Evolutionary conservation across 1,284 basidiomycete genomes (phyloP), one percentile per base, ranked within the genome.

Genomic region (Wolfiporia cocos): DNA sequence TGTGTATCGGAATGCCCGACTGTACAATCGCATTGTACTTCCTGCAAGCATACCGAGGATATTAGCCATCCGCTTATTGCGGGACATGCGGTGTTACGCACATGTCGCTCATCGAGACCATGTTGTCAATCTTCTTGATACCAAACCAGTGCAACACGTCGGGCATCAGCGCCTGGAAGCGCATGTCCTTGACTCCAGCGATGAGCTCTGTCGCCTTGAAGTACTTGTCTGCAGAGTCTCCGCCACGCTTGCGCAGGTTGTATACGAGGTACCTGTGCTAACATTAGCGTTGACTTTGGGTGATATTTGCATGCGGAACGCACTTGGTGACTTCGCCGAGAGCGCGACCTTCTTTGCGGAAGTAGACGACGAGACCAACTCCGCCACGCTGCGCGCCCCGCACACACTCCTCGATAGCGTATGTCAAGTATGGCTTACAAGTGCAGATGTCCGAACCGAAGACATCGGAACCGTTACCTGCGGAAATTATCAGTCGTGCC

Each of bases 101-200:
- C 86, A 92, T 88, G 59, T 92, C 87, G 51, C 84, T 87, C 94
- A 97, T 96, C 19, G 83, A 88, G 41, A 95, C 81, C 81, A 96
- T 82, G 60, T 85, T 85, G 63, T 91, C 81, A 43, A 96, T 83
- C 71, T 90, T 89, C 62, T 64, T 82, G 59, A 95, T 86, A 0
- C 92, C 92, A n/a, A 95, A 65, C 88, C 91, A 95, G 63, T 92
- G 90, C 37, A 98, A 69, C 2, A 96, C 84, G 60, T 98, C 94
- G 2, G 94, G 94, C 93, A 97, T 96, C 46, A 97, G 71, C 1
- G 86, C 90, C 62, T 95, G 92, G 79, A 94, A 93, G 18, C 92
- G 77, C 83, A 93, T 92, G 59, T 95, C 93, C 67, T 95, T 95
- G 40, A 96, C 92, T 6, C 94, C 94, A 0, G 93, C 94, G 47